These are phyloP conservation scores for Leccinum griseonigrum DNA, from an alignment of 1,284 basidiomycete genomes.

Conservation along the genomic window DNA sequence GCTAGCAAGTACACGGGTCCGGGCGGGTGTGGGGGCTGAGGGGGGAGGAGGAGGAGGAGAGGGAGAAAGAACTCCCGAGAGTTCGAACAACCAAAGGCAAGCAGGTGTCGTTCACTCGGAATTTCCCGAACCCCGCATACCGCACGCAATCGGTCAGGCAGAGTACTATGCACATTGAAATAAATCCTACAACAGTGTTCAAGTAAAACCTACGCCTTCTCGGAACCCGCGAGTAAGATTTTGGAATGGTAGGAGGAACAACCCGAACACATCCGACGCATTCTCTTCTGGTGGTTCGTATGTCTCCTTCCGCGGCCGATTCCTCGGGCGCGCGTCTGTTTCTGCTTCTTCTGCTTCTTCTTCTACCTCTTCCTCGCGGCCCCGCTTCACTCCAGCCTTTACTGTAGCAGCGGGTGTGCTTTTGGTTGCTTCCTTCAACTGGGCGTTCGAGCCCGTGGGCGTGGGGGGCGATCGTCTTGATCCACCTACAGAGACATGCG, in stretches of 20 bases:
- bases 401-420: conserved; percentile 15
- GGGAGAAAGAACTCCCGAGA: background rate
- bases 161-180: conserved; percentile 3
- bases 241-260: conserved; percentile 60
- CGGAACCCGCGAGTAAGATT: conserved; percentile 64
- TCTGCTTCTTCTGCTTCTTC: conserved; percentile 24
- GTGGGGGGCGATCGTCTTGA: conserved; percentile 32
- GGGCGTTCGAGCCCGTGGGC: conserved; percentile 33
- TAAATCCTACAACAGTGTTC: conserved; percentile 11
- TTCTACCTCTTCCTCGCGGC: conserved; percentile 38
- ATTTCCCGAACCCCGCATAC: conserved; percentile 27
- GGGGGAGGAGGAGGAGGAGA: conserved; percentile 6
- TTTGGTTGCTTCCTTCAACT: conserved; percentile 44
- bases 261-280: conserved; percentile 45
- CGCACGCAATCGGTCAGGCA: conserved; percentile 16
- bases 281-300: conserved; percentile 44
- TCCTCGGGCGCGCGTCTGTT: conserved; percentile 41
- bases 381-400: conserved; percentile 45
- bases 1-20: background rate
- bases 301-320: conserved; percentile 48
- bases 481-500: conserved; percentile 12
- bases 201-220: conserved; percentile 38
- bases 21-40: conserved; percentile 3
- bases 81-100: background rate
- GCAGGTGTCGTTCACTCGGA: conserved; percentile 19